Base-by-base conservation (phyloP, 2,329 filamentous ascomycete genomes). In the Fusarium sp. region DNA sequence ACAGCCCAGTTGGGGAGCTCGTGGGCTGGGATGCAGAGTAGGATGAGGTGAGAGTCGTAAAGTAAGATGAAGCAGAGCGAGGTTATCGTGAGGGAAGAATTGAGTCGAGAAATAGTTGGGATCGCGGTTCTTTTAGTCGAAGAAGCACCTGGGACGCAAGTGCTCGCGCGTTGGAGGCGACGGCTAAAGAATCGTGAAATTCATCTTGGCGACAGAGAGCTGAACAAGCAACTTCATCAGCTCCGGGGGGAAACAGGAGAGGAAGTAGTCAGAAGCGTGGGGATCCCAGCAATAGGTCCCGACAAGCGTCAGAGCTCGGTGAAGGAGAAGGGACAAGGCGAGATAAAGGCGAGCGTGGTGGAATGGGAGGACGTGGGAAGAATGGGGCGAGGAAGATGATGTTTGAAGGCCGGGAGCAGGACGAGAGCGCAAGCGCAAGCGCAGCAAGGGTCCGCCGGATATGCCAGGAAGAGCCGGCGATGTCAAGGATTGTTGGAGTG, bases 201-300 rank as follows among this genome's bases (percentile, higher is more conserved):
- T 73, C 73, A 75, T 75, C 60, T 73, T 75, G 73, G 57, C 68
- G 73, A 66, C 52, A 61, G 48, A 52, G 52, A 68, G 61, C 54
- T 73, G 70, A 73, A 65, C 63, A 54, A 66, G 53, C 65, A 74
- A 75, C 72, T 71, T 71, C 68, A 73, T 68, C 64, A 63, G 59
- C 53, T 56, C 39, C 40, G 52, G 53, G 47, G 44, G 59, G 61
- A 65, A 72, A 65, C 67, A 73, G 57, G 63, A 73, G 73, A 73
- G 60, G 65, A 71, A 73, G 67, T 68, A 70, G 56, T 60, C 60
- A 57, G 60, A 31, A 53, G 65, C 65, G 73, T 75, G 73, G 73
- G 73, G 73, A 58, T 66, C 68, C 66, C 57, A 65, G 59, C 53
- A 55, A 43, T 36, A 48, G 40, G 63, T 70, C 48, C 52, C 47